These are phyloP conservation scores for Boletus rubroflammeus DNA, from an alignment of 768 basidiomycete species.

Conservation along the genomic window DNA sequence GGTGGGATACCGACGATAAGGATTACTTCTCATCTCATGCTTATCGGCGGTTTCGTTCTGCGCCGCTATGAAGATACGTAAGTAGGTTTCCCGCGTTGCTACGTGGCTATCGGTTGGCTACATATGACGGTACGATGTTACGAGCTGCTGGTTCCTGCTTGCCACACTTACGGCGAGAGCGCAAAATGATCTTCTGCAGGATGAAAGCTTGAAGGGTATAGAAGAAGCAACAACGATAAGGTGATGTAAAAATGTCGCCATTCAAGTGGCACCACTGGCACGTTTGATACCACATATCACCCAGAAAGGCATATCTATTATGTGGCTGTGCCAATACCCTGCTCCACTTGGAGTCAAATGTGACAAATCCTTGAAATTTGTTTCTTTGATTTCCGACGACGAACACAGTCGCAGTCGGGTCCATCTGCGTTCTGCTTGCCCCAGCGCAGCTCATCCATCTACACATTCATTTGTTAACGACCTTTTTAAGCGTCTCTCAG, in stretches of 20 bases:
- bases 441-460: background rate
- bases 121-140: too few relatives aligned
- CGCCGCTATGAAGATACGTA: conserved; percentile 5
- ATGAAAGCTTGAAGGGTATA: background rate
- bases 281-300: background rate
- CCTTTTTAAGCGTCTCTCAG: background rate
- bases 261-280: background rate
- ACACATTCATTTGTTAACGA: conserved; percentile 20
- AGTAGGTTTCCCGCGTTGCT: conserved; percentile 1
- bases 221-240: background rate
- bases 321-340: conserved; percentile 20
- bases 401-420: conserved; percentile 2
- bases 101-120: background rate
- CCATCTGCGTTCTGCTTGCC: background rate
- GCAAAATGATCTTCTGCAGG: background rate
- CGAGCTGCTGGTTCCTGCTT: background rate
- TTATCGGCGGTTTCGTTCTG: background rate
- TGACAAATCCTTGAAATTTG: conserved; percentile 25
- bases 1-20: conserved; percentile 8
- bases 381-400: conserved; percentile 15
- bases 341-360: conserved; percentile 18
- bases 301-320: conserved; percentile 16
- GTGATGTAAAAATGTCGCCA: background rate
- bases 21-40: conserved; percentile 8
- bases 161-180: background rate